Percentiles rank a stretch among this genome's conserved stretches.
Conservation (phyloP, 208 protist species). For the Strigomonas culicis region DNA sequence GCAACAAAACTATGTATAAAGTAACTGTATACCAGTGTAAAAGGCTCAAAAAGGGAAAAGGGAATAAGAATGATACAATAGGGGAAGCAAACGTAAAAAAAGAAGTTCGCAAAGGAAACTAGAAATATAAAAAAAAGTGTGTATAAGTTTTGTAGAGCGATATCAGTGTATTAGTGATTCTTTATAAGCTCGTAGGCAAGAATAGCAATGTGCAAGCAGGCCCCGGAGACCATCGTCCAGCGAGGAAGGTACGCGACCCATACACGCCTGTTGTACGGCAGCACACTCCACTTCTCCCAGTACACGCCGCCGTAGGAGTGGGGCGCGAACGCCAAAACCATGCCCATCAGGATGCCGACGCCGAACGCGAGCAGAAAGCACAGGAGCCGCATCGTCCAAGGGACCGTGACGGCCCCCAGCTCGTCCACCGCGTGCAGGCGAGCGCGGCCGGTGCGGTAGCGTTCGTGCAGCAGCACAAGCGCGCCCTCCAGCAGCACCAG, state of each 20-base stretch:
- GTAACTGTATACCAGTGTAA: too few relatives aligned
- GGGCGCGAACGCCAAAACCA: slow-evolving; percentile 26
- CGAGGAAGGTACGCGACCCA: slow-evolving; percentile 36
- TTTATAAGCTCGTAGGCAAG: slow-evolving; percentile 21
- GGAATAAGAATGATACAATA: background rate
- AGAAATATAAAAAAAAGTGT: slow-evolving; percentile 2
- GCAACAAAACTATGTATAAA: too few relatives aligned
- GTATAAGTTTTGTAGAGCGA: background rate
- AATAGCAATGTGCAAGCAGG: slow-evolving; percentile 20
- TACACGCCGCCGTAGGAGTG: slow-evolving; percentile 25
- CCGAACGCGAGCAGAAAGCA: slow-evolving; percentile 14
- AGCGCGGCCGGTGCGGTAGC: slow-evolving; percentile 17
- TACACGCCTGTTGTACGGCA: slow-evolving; percentile 23
- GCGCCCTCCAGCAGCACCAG: slow-evolving; percentile 20
- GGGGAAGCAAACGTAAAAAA: slow-evolving; percentile 6
- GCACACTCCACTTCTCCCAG: slow-evolving; percentile 23
- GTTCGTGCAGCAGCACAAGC: slow-evolving; percentile 12
- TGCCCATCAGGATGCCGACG: slow-evolving; percentile 28
- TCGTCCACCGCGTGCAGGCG: slow-evolving; percentile 16
- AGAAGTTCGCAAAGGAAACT: background rate
- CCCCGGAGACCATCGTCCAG: slow-evolving; percentile 30
- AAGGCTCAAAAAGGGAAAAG: slow-evolving; percentile 8
- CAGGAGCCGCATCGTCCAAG: background rate
- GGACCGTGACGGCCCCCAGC: slow-evolving; percentile 6
- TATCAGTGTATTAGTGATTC: slow-evolving; percentile 24